A percentile compares a stretch with the other conserved stretches of the same genome.
Evolutionary conservation across 352 stramenopile genomes (phyloP).

Genomic region (Phytophthora podocarpi): DNA sequence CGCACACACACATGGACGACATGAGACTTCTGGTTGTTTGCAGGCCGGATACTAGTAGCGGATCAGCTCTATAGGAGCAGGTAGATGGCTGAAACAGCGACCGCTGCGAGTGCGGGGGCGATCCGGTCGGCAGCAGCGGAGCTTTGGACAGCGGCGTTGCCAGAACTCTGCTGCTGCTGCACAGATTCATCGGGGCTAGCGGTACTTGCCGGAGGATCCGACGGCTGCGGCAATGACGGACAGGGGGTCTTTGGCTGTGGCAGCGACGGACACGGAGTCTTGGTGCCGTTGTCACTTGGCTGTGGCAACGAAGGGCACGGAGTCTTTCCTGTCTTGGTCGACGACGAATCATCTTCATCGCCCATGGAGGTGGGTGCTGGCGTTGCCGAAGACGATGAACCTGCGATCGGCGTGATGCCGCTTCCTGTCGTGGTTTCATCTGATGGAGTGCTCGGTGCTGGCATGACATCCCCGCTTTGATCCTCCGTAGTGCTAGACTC

Average conservation of each 20-base stretch:
- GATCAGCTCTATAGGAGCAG: constrained; percentile 48
- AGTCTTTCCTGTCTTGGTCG: constrained; percentile 25
- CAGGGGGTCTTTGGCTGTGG: too few species aligned
- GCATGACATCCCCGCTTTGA: too few species aligned
- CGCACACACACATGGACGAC: constrained; percentile 34
- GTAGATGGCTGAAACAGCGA: constrained; percentile 45
- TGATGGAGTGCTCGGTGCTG: constrained; percentile 17
- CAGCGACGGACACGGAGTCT: constrained; percentile 25
- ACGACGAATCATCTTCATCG: constrained; percentile 22
- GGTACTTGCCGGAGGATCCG: constrained; percentile 6
- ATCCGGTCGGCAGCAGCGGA: constrained; percentile 38
- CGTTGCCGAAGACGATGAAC: constrained; percentile 31
- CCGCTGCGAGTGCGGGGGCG: constrained; percentile 29
- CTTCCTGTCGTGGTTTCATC: constrained; percentile 6
- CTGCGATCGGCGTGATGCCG: constrained; percentile 23
- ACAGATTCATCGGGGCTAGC: constrained; percentile 11
- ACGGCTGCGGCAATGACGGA: constrained; percentile 36
- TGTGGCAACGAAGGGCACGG: constrained; percentile 34
- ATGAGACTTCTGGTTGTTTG: constrained; percentile 23
- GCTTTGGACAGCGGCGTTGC: constrained; percentile 22
- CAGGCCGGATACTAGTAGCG: not conserved
- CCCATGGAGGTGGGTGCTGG: constrained; percentile 31
- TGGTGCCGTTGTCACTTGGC: constrained; percentile 15
- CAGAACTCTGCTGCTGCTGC: constrained; percentile 29
- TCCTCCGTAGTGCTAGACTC: constrained; percentile 16